Evolutionary conservation across 176 grass and related monocot genomes (phyloP).

Genomic region (Carex scoparia): DNA sequence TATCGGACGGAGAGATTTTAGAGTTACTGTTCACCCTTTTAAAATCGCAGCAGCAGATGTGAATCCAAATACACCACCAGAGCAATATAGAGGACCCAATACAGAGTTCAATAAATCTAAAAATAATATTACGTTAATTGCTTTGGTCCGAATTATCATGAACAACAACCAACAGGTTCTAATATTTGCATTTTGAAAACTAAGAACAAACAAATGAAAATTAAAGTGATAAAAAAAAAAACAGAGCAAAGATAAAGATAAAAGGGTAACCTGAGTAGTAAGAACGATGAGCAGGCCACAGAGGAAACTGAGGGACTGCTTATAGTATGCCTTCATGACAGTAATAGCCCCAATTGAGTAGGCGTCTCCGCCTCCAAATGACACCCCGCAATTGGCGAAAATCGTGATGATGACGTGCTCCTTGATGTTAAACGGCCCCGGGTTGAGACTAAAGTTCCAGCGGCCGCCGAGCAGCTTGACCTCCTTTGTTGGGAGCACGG

Average conservation of each 20-base stretch:
- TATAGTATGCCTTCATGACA: slow-evolving; percentile 97
- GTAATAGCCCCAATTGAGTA: slow-evolving; percentile 98
- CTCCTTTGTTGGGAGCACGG: slow-evolving; percentile 57
- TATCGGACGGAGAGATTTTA: too few relatives aligned
- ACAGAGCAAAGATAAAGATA: slow-evolving; percentile 4
- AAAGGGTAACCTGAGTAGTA: slow-evolving; percentile 61
- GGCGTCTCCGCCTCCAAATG: slow-evolving; percentile 77
- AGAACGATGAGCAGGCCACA: slow-evolving; percentile 85
- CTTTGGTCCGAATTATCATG: background rate
- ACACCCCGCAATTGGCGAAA: slow-evolving; percentile 92
- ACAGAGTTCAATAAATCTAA: background rate
- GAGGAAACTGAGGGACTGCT: slow-evolving; percentile 69
- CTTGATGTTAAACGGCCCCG: slow-evolving; percentile 89
- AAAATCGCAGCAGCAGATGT: too few relatives aligned
- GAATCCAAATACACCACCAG: background rate
- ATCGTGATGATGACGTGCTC: slow-evolving; percentile 95
- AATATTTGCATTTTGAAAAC: background rate
- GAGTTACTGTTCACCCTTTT: too few relatives aligned
- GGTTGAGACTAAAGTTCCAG: slow-evolving; percentile 82
- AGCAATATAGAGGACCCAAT: background rate
- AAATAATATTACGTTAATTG: background rate
- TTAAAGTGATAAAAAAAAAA: background rate
- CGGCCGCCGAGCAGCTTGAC: slow-evolving; percentile 36
- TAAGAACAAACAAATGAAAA: background rate
- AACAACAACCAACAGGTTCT: background rate